Evolutionary conservation across 306 rosid species (phyloP), one percentile per base, ranked within the genome.

Genomic region (Cotoneaster glaucophyllus): DNA sequence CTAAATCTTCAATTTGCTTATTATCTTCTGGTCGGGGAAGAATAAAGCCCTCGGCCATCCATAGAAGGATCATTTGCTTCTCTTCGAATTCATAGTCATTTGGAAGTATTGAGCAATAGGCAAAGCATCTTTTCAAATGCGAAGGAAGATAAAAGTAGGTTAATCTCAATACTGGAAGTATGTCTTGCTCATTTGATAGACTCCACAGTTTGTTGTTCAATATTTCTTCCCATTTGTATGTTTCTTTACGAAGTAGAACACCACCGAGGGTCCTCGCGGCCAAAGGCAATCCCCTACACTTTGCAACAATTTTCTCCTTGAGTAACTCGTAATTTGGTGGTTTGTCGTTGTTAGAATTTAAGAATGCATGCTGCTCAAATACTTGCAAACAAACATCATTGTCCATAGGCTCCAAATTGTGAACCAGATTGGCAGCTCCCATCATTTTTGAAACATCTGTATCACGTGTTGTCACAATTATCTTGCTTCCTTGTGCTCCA

Each of bases 251-350:
- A 9, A 58, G 79, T n/a, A 83, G 63, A 41, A 79, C 64, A 18
- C 79, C 73, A 17, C 82, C 79, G 21, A 77, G 66, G 4, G 77
- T 25, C 29, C 69, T 68, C 8, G 77, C 77, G 1, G 81, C 84
- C 31, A 84, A 37, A 3, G 87, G 87, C 45, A 84, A 32, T 1
- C 87, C 87, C 87, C 84, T 24, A 9, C 86, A 80, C 12, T 68
- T 83, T 0, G 5, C 43, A 9, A 73, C 37, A 19, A 83, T 76
- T 29, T 72, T 37, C 41, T 37, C 41, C 41, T 37, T 6, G 2
- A 37, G 10, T 7, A 7, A 37, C 41, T 37, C 2, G 41, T 37
- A 37, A 37, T 37, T 37, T 37, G 41, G 9, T 37, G 41, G 41
- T 37, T 37, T 37, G 41, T 37, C 41, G 10, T 37, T 37, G 41